Evolutionary conservation across 768 basidiomycete species (phyloP).

Genomic region (Leccinum aurantiacum): DNA sequence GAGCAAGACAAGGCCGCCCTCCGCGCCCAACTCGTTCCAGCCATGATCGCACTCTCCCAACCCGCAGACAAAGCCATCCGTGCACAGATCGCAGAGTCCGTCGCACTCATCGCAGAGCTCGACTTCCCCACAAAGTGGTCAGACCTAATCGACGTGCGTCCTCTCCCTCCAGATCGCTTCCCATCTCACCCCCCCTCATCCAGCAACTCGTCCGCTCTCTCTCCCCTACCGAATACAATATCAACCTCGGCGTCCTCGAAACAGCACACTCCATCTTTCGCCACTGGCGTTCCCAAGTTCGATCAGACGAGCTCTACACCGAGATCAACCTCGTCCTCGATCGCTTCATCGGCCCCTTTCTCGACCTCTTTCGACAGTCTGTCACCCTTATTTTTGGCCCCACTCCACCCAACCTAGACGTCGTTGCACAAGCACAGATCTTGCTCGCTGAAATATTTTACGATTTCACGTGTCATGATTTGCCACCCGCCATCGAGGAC

Average conservation of each 20-base stretch:
- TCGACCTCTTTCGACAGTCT: conserved; percentile 76
- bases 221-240: conserved; percentile 74
- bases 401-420: conserved; percentile 41
- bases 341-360: conserved; percentile 82
- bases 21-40: conserved; percentile 74
- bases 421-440: conserved; percentile 72
- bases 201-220: conserved; percentile 90
- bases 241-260: conserved; percentile 88
- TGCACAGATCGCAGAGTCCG: conserved; percentile 89
- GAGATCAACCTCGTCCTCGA: conserved; percentile 90
- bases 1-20: conserved; percentile 72
- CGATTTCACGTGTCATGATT: conserved; percentile 92
- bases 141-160: conserved; percentile 84
- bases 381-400: conserved; percentile 48
- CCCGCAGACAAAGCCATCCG: conserved; percentile 71
- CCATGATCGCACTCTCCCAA: conserved; percentile 84
- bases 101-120: conserved; percentile 85
- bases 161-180: conserved; percentile 2
- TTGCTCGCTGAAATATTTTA: conserved; percentile 86
- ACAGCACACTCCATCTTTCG: conserved; percentile 96
- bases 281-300: conserved; percentile 89
- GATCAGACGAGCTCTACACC: conserved; percentile 81
- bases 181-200: conserved; percentile 14
- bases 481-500: conserved; percentile 94
- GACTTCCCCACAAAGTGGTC: conserved; percentile 93